Conservation (phyloP, 31 red algal species). For the Odonthalia washingtoniensis region DNA sequence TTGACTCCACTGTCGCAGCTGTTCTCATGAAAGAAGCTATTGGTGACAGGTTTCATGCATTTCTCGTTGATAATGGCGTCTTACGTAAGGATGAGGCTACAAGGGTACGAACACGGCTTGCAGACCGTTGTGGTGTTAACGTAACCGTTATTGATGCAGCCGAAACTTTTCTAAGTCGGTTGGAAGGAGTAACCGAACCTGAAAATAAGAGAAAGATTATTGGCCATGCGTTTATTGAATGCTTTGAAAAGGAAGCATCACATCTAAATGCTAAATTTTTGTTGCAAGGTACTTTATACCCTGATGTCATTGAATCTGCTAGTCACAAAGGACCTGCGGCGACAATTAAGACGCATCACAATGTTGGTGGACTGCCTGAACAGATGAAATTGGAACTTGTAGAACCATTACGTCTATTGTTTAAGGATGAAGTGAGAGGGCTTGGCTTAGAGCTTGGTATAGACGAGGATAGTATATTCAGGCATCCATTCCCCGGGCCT, state of each 20-base stretch:
- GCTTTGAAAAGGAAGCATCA: constrained; percentile 90
- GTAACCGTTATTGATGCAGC: constrained; percentile 77
- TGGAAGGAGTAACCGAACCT: constrained; percentile 88
- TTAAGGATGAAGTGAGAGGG: constrained; percentile 97
- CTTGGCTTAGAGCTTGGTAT: constrained; percentile 89
- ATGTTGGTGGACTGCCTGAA: constrained; percentile 95
- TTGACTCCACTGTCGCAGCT: constrained; percentile 98
- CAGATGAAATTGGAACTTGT: constrained; percentile 96
- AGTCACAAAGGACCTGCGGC: constrained; percentile 87
- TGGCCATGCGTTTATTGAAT: constrained; percentile 92
- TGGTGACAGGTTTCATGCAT: constrained; percentile 84
- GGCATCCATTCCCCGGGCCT: constrained; percentile 99
- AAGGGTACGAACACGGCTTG: constrained; percentile 73
- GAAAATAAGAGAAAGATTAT: constrained; percentile 98
- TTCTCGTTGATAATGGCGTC: constrained; percentile 97
- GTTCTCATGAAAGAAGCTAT: constrained; percentile 91
- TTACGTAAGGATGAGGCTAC: constrained; percentile 86
- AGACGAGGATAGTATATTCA: constrained; percentile 75
- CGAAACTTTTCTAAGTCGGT: constrained; percentile 67
- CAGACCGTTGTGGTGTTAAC: constrained; percentile 79
- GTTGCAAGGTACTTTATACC: constrained; percentile 98
- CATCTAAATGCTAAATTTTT: constrained; percentile 79
- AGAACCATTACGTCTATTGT: constrained; percentile 94
- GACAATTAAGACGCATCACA: constrained; percentile 99
- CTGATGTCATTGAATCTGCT: constrained; percentile 98